Percentiles rank a stretch among this genome's conserved stretches.
phyloP scores from a whole-genome alignment of 257 asterid species.

The Misopates orontium region DNA sequence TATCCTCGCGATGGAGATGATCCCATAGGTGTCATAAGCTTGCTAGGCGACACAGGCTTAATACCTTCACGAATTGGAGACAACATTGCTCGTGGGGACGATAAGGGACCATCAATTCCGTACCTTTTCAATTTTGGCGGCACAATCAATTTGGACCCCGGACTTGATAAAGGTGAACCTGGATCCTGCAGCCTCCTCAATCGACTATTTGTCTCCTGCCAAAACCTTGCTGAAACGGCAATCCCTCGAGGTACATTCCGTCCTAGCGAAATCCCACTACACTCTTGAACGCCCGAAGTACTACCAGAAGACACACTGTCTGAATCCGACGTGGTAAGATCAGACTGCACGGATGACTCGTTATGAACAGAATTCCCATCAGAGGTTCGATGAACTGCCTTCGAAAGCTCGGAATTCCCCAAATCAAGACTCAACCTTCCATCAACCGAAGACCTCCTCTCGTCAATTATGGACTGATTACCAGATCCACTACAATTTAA shows the following conservation, averaged over 20 bases:
- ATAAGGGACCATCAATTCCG: slow-evolving; percentile 52
- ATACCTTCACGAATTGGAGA: slow-evolving; percentile 67
- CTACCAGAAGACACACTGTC: slow-evolving; percentile 97
- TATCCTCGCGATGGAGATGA: slow-evolving; percentile 54
- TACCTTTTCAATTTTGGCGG: slow-evolving; percentile 66
- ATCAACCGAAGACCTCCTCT: slow-evolving; percentile 70
- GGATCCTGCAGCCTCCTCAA: slow-evolving; percentile 93
- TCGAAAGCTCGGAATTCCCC: slow-evolving; percentile 54
- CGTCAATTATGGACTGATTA: slow-evolving; percentile 62
- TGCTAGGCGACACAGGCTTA: slow-evolving; percentile 57
- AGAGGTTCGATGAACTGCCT: slow-evolving; percentile 33
- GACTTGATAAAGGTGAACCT: slow-evolving; percentile 70
- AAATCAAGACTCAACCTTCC: slow-evolving; percentile 68
- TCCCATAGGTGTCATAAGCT: slow-evolving; percentile 35
- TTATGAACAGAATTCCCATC: slow-evolving; percentile 50
- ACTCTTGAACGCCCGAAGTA: slow-evolving; percentile 77
- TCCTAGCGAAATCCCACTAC: slow-evolving; percentile 36
- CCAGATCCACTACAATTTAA: slow-evolving; percentile 73
- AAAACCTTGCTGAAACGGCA: slow-evolving; percentile 73
- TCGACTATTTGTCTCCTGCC: slow-evolving; percentile 96
- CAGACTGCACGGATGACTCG: slow-evolving; percentile 54
- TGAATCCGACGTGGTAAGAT: slow-evolving; percentile 76
- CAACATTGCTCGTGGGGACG: slow-evolving; percentile 53
- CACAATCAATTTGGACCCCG: slow-evolving; percentile 52
- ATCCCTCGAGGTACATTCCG: slow-evolving; percentile 63